phyloP scores from a whole-genome alignment of 2,329 filamentous ascomycete genomes.

The Trichoderma hamatum region DNA sequence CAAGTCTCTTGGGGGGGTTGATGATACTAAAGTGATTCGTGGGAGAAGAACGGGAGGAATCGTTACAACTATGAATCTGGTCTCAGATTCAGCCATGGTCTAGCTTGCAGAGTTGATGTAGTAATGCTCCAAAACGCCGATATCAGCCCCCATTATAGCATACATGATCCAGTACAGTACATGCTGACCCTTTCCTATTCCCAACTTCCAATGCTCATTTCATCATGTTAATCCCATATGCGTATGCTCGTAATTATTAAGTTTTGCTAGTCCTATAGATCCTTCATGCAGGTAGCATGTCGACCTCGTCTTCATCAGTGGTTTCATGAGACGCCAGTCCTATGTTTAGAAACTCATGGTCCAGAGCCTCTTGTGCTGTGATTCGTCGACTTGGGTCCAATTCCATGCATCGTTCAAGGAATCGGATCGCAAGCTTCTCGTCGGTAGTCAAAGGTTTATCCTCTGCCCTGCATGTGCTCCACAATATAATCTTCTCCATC shows the following conservation, averaged over 20 bases:
- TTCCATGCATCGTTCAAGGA: conserved; percentile 73
- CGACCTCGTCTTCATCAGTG: conserved; percentile 59
- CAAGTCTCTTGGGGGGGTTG: neutral
- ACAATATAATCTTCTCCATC: conserved; percentile 91
- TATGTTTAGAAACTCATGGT: conserved; percentile 67
- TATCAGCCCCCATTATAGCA: conserved; percentile 5
- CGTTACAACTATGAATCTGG: conserved; percentile 12
- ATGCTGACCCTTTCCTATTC: conserved; percentile 5
- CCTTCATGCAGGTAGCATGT: conserved; percentile 45
- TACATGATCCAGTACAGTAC: conserved; percentile 20
- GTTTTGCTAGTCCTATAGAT: neutral
- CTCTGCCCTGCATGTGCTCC: conserved; percentile 81
- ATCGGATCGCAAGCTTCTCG: conserved; percentile 73
- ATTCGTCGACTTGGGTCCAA: conserved; percentile 74
- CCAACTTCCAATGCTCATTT: conserved; percentile 1
- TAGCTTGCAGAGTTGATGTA: conserved; percentile 21
- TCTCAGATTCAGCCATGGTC: conserved; percentile 7
- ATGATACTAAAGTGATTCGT: neutral
- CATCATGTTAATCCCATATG: conserved; percentile 6
- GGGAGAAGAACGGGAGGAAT: neutral
- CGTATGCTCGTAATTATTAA: conserved; percentile 8
- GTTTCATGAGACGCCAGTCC: conserved; percentile 37
- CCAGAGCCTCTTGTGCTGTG: conserved; percentile 72
- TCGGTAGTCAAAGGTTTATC: conserved; percentile 61
- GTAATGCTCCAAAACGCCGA: conserved; percentile 27